Percentiles rank a stretch among this genome's conserved stretches.
Conservation (phyloP, 2,329 filamentous ascomycete species). For the Aureobasidium leucospermi region DNA sequence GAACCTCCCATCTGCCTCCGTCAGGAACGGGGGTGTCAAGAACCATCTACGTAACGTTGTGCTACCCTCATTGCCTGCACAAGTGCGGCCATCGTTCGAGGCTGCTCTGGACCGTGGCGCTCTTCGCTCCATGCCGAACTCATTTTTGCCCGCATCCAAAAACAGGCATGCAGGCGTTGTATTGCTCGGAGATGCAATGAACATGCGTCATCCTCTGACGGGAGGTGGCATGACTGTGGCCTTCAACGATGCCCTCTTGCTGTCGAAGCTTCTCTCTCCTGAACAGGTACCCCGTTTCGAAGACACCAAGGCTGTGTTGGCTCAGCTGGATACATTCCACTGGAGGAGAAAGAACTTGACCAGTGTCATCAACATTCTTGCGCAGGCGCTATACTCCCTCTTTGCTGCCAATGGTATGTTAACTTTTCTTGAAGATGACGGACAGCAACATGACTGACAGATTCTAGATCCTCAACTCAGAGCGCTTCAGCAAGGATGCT, state of each 20-base stretch:
- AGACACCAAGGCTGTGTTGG: constrained; percentile 57
- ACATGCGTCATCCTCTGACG: constrained; percentile 98
- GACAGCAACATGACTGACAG: neutral
- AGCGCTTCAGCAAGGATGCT: constrained; percentile 82
- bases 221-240: constrained; percentile 98
- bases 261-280: constrained; percentile 67
- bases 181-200: constrained; percentile 87
- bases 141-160: constrained; percentile 75
- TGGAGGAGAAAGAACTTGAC: constrained; percentile 78
- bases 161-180: constrained; percentile 66
- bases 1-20: constrained; percentile 63
- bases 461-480: constrained; percentile 58
- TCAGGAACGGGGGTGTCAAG: constrained; percentile 73
- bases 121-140: constrained; percentile 91
- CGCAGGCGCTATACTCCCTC: constrained; percentile 82
- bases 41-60: constrained; percentile 74
- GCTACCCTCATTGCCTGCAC: constrained; percentile 66
- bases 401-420: constrained; percentile 69
- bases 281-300: constrained; percentile 60
- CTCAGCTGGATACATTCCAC: constrained; percentile 70
- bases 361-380: constrained; percentile 94
- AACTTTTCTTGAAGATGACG: constrained; percentile 10
- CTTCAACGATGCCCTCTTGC: constrained; percentile 79
- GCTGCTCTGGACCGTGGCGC: constrained; percentile 69
- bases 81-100: constrained; percentile 65